Base-by-base conservation (phyloP, 2,329 filamentous ascomycete species). In the Neurospora sp. region DNA sequence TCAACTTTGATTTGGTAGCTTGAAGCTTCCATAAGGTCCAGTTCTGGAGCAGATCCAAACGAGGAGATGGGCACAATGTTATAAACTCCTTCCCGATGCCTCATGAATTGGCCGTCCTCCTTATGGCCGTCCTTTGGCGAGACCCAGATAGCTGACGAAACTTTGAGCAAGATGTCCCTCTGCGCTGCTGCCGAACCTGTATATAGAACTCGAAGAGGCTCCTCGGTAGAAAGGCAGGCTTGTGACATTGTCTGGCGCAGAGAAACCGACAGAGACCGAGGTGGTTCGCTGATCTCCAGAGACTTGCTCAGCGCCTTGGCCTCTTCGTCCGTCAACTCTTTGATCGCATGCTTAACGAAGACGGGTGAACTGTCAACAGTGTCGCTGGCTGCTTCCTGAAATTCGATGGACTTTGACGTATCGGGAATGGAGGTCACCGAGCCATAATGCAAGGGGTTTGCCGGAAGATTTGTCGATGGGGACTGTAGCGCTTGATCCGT, bases 1-100 rank as follows among this genome's bases (percentile, higher is more conserved):
- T 86, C 83, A 5, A 85, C 82, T 72, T 83, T 82, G 78, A 86
- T 85, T 71, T 85, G 83, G 71, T 82, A 83, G 13, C 80, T 81
- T 39, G 83, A 84, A 8, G 83, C 84, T 68, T 84, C 82, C 78
- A 85, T 84, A 67, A 86, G 81, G 75, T 85, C 83, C 23, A 85
- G 82, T 70, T 86, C 83, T 1, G 83, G 83, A 66, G 79, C 76
- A 13, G 81, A 81, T 11, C 83, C 83, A 74, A 85, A 85, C 1
- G 82, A 81, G 3, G 83, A 82, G 69, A 85, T 81, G 17, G 83
- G 83, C 66, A 86, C 81, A 62, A 86, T 83, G 76, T 84, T 86
- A 76, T 84, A 86, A 39, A 84, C 77, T 38, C 82, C 82, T 62
- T 83, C 83, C 17, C 76, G 75, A 67, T 79, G 77, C 10, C 76